phyloP scores from a whole-genome alignment of 495 filamentous ascomycete species.

The Parmelia sp. region DNA sequence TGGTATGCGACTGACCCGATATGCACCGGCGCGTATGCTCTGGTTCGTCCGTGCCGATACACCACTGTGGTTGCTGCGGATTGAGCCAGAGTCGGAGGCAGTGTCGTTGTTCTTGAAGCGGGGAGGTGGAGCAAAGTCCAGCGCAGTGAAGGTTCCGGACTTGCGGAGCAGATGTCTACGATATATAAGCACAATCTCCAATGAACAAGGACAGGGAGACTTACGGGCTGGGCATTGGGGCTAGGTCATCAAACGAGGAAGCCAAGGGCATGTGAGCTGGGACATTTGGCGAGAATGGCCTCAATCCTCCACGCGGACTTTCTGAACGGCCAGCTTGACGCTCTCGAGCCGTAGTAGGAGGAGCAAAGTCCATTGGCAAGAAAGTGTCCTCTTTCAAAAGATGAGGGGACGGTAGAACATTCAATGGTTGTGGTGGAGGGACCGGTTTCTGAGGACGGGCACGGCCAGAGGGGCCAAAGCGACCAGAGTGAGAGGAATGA shows the following conservation, averaged over 20 bases:
- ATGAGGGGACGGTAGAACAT: conserved; percentile 75
- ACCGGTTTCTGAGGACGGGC: conserved; percentile 54
- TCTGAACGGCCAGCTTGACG: conserved; percentile 68
- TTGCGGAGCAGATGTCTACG: conserved; percentile 76
- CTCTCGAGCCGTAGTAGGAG: conserved; percentile 62
- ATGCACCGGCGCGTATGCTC: conserved; percentile 81
- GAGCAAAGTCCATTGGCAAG: conserved; percentile 79
- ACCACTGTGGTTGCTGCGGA: conserved; percentile 76
- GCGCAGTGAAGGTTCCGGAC: conserved; percentile 77
- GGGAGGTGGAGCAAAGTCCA: conserved; percentile 93
- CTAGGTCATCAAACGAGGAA: conserved; percentile 80
- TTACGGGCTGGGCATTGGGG: conserved; percentile 84
- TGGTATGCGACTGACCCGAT: conserved; percentile 81
- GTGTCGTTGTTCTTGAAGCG: conserved; percentile 69
- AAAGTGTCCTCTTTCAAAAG: conserved; percentile 81
- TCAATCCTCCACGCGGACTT: conserved; percentile 68
- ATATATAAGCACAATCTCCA: conserved; percentile 29
- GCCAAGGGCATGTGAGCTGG: conserved; percentile 69
- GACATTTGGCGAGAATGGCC: conserved; percentile 65
- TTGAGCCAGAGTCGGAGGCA: conserved; percentile 79
- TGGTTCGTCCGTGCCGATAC: conserved; percentile 64
- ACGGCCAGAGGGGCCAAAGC: conserved; percentile 40
- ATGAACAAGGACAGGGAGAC: conserved; percentile 34
- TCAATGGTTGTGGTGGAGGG: conserved; percentile 68
- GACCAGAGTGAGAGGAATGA: conserved; percentile 61